phyloP scores from a whole-genome alignment of 495 filamentous ascomycete species.

The Tuber brumale region DNA sequence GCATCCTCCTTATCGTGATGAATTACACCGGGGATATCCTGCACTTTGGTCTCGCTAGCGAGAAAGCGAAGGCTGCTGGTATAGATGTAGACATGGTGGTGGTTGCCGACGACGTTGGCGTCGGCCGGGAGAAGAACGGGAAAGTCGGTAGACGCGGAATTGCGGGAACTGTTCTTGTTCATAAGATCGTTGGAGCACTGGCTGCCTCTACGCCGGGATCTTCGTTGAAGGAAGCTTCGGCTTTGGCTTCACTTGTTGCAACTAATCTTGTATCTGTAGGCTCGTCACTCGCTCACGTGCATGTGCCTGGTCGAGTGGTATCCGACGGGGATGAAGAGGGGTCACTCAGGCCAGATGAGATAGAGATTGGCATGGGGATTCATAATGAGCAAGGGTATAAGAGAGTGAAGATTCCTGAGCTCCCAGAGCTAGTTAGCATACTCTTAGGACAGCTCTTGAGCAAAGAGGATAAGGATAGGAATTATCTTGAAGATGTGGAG shows the following conservation, averaged over 20 bases:
- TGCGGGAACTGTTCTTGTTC: constrained; percentile 79
- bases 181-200: constrained; percentile 83
- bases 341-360: constrained; percentile 59
- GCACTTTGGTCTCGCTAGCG: constrained; percentile 90
- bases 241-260: constrained; percentile 63
- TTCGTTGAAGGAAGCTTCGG: constrained; percentile 58
- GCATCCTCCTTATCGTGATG: constrained; percentile 65
- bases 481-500: constrained; percentile 59
- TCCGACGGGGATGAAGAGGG: constrained; percentile 46
- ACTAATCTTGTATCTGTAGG: constrained; percentile 80
- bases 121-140: constrained; percentile 71
- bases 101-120: constrained; percentile 92
- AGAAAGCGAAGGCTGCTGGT: constrained; percentile 80
- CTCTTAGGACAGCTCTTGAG: constrained; percentile 83
- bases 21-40: constrained; percentile 79
- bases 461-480: constrained; percentile 68
- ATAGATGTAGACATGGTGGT: constrained; percentile 84
- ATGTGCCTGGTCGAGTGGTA: constrained; percentile 70
- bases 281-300: constrained; percentile 78
- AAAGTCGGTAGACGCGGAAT: constrained; percentile 91
- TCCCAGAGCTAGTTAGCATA: constrained; percentile 63
- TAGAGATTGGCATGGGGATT: constrained; percentile 97
- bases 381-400: constrained; percentile 91
- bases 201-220: constrained; percentile 58
- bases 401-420: constrained; percentile 55